These are phyloP conservation scores for Emmonsia crescens DNA, from an alignment of 2,329 filamentous ascomycete species.

Conservation along the genomic window DNA sequence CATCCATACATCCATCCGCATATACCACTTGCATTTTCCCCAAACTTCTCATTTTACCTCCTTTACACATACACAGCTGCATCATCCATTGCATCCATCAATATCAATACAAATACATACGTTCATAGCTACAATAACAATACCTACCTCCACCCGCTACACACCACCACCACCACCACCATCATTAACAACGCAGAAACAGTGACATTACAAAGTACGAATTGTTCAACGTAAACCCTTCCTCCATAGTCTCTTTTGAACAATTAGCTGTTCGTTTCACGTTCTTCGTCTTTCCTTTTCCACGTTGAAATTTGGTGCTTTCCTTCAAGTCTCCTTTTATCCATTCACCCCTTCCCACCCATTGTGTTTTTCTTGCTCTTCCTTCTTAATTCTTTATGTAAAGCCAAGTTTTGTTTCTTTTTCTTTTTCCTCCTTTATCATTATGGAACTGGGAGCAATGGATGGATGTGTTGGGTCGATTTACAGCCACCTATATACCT, in stretches of 20 bases:
- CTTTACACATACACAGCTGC: neutral
- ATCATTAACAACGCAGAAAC: neutral
- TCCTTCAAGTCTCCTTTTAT: neutral
- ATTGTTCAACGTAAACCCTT: neutral
- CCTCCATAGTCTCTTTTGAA: neutral
- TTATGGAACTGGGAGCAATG: neutral
- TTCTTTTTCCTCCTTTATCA: neutral
- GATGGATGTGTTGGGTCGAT: neutral
- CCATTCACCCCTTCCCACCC: too few relatives aligned
- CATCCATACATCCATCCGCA: neutral
- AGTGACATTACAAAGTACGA: neutral
- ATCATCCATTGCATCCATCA: neutral
- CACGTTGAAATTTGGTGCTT: too few relatives aligned
- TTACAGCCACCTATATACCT: neutral
- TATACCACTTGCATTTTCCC: neutral
- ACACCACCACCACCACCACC: neutral
- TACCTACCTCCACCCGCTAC: neutral
- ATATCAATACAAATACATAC: constrained; percentile 3
- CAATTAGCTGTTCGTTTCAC: neutral
- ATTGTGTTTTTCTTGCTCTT: neutral
- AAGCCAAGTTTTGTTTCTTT: neutral
- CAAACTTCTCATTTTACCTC: neutral
- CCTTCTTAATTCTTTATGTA: neutral
- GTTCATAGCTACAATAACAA: neutral
- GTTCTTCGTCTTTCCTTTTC: neutral